Evolutionary conservation across 331 rosid species (phyloP).

Genomic region (Prunus yedoensis): DNA sequence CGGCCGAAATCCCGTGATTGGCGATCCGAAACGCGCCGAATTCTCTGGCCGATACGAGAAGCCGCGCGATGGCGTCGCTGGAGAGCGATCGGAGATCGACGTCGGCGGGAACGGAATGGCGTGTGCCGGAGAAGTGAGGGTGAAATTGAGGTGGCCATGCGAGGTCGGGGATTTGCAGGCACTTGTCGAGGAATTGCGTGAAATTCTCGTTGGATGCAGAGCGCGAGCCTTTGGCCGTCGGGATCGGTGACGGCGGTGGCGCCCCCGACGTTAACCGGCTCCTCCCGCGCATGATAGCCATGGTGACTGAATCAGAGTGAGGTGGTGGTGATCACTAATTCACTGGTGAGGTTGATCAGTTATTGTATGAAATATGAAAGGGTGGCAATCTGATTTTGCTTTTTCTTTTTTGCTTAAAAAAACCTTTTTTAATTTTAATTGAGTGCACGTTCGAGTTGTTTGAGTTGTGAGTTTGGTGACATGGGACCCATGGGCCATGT

Average conservation of each 20-base stretch:
- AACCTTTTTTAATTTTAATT: neutral
- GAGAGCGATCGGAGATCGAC: constrained; percentile 47
- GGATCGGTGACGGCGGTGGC: constrained; percentile 79
- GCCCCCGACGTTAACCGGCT: constrained; percentile 18
- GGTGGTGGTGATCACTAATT: neutral
- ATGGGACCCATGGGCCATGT: neutral
- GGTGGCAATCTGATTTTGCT: neutral
- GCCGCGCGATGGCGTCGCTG: constrained; percentile 12
- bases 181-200: constrained; percentile 47
- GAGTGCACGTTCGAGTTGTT: neutral
- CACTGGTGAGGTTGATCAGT: neutral
- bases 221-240: constrained; percentile 68
- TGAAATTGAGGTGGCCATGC: constrained; percentile 30
- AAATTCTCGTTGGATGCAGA: constrained; percentile 62
- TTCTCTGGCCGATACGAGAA: constrained; percentile 46
- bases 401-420: neutral
- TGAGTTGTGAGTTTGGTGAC: neutral
- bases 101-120: constrained; percentile 32
- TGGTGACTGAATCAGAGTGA: constrained; percentile 12
- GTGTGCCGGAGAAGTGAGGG: constrained; percentile 3
- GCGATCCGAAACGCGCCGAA: constrained; percentile 64
- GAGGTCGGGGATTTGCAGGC: constrained; percentile 51
- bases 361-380: neutral
- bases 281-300: constrained; percentile 36
- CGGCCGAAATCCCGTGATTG: constrained; percentile 54